A percentile compares a stretch with the other conserved stretches of the same genome.
These are phyloP conservation scores for Cryptococcus hybrid DNA, from an alignment of 1,284 basidiomycete species.

Conservation along the genomic window DNA sequence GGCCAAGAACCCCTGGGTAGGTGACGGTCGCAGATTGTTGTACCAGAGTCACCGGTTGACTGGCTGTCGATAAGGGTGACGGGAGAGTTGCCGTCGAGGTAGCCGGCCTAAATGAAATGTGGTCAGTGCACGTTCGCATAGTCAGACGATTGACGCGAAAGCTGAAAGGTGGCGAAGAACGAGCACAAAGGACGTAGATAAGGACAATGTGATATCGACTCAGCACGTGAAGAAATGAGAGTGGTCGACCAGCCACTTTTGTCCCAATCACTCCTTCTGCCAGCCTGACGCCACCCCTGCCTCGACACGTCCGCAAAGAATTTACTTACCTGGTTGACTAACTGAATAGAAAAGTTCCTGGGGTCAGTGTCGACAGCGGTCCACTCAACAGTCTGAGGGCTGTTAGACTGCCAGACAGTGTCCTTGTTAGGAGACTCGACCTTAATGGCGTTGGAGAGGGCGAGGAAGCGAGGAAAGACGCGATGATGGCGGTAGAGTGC, in stretches of 20 bases:
- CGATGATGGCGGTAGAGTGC: slow-evolving; percentile 11
- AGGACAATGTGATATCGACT: neutral
- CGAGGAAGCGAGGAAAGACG: slow-evolving; percentile 43
- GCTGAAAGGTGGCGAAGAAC: slow-evolving; percentile 14
- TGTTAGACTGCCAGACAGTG: slow-evolving; percentile 57
- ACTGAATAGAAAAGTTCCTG: slow-evolving; percentile 63
- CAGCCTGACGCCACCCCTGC: neutral
- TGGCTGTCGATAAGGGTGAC: slow-evolving; percentile 38
- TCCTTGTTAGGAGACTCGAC: slow-evolving; percentile 58
- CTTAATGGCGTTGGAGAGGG: slow-evolving; percentile 59
- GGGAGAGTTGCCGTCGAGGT: slow-evolving; percentile 31
- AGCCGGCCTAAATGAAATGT: slow-evolving; percentile 23
- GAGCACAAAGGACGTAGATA: too few relatives aligned
- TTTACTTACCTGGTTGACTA: slow-evolving; percentile 63
- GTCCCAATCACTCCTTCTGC: neutral
- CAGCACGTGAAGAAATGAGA: neutral
- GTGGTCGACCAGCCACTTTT: too few relatives aligned
- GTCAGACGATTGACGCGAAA: neutral
- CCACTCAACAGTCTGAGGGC: slow-evolving; percentile 63
- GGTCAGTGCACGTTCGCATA: neutral
- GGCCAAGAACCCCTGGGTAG: slow-evolving; percentile 40
- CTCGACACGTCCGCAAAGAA: neutral
- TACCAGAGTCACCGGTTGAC: slow-evolving; percentile 30
- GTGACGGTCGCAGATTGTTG: slow-evolving; percentile 24
- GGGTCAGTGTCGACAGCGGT: slow-evolving; percentile 63